Percentiles rank a stretch among this genome's conserved stretches.
phyloP scores from a whole-genome alignment of 257 asterid genomes.

The Salvia miltiorrhiza region DNA sequence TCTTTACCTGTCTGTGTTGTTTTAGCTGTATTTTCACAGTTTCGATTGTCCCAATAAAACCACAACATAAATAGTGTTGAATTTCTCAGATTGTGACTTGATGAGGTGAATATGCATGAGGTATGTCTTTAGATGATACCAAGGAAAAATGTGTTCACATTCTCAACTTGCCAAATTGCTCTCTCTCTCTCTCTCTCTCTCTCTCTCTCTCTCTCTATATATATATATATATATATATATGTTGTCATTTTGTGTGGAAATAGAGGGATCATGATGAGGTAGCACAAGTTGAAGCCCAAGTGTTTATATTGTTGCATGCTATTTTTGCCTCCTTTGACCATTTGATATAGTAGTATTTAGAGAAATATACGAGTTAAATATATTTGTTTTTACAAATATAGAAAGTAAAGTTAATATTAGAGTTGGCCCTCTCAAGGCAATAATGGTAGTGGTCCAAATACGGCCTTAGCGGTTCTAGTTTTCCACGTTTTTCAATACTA shows the following conservation, averaged over 20 bases:
- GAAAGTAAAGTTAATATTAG: not conserved
- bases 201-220: no score
- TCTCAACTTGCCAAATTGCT: not conserved
- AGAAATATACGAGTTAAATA: no score
- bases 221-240: no score
- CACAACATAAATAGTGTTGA: not conserved
- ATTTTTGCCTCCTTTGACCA: not conserved
- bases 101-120: slow-evolving; percentile 12
- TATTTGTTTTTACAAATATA: no score
- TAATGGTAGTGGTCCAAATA: slow-evolving; percentile 18
- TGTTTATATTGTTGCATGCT: not conserved
- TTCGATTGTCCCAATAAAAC: not conserved
- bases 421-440: not conserved
- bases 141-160: not conserved
- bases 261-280: not conserved
- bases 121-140: not conserved
- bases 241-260: not conserved
- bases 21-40: not conserved
- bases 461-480: not conserved
- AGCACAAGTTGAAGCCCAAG: not conserved
- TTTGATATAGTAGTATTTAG: not conserved
- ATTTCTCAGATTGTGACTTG: not conserved
- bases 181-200: not conserved
- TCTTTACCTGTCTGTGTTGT: not conserved
- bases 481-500: slow-evolving; percentile 8